phyloP scores from a whole-genome alignment of 352 stramenopile genomes.

The Stephanocyclus meneghinianus region DNA sequence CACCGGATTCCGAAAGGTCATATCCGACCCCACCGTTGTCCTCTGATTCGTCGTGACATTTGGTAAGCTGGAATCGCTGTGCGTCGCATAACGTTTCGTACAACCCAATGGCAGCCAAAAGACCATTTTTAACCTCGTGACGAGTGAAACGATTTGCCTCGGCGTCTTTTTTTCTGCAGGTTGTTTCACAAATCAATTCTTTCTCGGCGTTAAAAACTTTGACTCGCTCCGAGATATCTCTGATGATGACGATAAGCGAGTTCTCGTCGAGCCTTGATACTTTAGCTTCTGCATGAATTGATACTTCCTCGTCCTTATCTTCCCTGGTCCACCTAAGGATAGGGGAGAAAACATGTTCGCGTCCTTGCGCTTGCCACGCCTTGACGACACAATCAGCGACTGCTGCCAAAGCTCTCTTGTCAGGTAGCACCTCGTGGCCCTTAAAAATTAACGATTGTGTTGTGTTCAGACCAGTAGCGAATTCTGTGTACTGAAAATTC shows the following conservation, averaged over 20 bases:
- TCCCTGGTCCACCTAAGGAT: slow-evolving; percentile 17
- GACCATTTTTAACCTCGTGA: slow-evolving; percentile 79
- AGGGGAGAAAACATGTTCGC: slow-evolving; percentile 43
- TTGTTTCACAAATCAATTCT: slow-evolving; percentile 58
- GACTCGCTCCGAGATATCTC: slow-evolving; percentile 68
- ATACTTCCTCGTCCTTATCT: slow-evolving; percentile 5
- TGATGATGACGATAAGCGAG: slow-evolving; percentile 58
- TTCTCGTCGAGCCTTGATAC: slow-evolving; percentile 53
- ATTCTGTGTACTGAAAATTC: slow-evolving; percentile 13
- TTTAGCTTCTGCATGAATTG: slow-evolving; percentile 47
- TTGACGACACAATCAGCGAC: slow-evolving; percentile 32
- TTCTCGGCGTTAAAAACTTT: slow-evolving; percentile 72
- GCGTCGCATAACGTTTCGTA: slow-evolving; percentile 45
- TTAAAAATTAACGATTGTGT: slow-evolving; percentile 1
- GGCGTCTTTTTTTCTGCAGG: slow-evolving; percentile 60
- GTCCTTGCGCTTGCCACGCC: slow-evolving; percentile 16
- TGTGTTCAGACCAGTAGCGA: not conserved
- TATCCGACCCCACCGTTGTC: not conserved
- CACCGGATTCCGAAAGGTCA: not conserved
- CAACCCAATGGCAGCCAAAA: slow-evolving; percentile 69
- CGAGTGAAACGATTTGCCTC: slow-evolving; percentile 73
- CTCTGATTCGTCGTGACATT: not conserved
- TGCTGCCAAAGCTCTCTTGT: slow-evolving; percentile 12
- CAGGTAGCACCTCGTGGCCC: slow-evolving; percentile 7
- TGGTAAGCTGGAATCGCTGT: slow-evolving; percentile 14